Evolutionary conservation across 495 filamentous ascomycete genomes (phyloP).

Genomic region (Tuber indicum): DNA sequence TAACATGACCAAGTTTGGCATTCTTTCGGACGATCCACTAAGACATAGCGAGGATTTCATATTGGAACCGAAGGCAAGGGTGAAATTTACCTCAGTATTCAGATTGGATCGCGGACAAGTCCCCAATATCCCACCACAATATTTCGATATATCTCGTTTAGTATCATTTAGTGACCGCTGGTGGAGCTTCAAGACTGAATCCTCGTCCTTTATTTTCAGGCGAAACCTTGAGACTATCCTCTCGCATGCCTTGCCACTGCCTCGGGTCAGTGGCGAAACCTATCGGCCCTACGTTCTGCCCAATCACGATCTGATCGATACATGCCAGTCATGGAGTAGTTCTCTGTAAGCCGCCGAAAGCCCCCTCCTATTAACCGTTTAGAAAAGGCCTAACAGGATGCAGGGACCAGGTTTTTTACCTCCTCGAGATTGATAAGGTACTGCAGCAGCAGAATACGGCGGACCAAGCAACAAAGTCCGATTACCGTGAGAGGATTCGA

Average conservation of each 20-base stretch:
- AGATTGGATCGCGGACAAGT: neutral
- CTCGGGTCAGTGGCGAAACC: neutral
- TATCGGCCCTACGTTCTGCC: neutral
- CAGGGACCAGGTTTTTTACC: neutral
- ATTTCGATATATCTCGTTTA: neutral
- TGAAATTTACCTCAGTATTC: neutral
- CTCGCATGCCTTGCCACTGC: neutral
- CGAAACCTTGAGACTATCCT: neutral
- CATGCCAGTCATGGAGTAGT: neutral
- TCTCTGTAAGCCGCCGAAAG: neutral
- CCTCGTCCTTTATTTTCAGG: neutral
- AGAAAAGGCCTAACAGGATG: neutral
- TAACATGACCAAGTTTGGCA: neutral
- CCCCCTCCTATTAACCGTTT: neutral
- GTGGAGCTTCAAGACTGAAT: neutral
- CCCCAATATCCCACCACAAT: neutral
- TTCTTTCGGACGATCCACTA: neutral
- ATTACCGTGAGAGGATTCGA: neutral
- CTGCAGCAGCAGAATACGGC: neutral
- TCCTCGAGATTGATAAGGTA: constrained; percentile 1
- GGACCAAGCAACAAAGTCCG: neutral
- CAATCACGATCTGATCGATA: neutral
- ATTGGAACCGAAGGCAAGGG: neutral
- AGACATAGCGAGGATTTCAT: neutral
- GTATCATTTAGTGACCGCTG: neutral